Conservation (phyloP, 2,329 filamentous ascomycete genomes). For the Hypoxylon sp. region DNA sequence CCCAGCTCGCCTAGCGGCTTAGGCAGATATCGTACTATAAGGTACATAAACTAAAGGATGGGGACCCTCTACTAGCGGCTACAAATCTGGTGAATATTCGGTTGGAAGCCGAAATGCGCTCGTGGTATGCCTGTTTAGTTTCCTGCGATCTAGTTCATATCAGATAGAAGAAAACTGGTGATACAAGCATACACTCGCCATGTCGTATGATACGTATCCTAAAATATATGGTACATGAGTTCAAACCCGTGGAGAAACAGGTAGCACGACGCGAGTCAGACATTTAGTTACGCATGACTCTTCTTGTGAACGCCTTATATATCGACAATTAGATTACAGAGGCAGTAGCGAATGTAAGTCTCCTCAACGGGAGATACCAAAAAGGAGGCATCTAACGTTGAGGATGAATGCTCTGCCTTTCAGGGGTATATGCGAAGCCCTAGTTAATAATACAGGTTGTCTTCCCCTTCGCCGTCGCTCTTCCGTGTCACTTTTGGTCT, state of each 20-base stretch:
- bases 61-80: conserved; percentile 19
- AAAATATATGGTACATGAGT: no score
- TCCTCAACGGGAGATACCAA: conserved; percentile 34
- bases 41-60: conserved; percentile 20
- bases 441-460: conserved; percentile 47
- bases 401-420: conserved; percentile 45
- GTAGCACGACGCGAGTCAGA: background rate
- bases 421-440: conserved; percentile 47
- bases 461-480: conserved; percentile 42
- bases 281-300: background rate
- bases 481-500: conserved; percentile 38
- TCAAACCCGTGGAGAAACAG: no score
- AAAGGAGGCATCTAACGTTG: conserved; percentile 23
- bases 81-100: conserved; percentile 33
- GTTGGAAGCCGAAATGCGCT: conserved; percentile 42
- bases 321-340: conserved; percentile 50
- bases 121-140: conserved; percentile 29
- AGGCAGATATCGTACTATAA: conserved; percentile 31
- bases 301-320: conserved; percentile 19
- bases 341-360: conserved; percentile 47
- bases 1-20: conserved; percentile 25
- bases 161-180: background rate
- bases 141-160: conserved; percentile 2
- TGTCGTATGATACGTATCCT: background rate
- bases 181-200: background rate